These are phyloP conservation scores for Penicillium sp. DNA, from an alignment of 2,329 filamentous ascomycete species.

Conservation along the genomic window DNA sequence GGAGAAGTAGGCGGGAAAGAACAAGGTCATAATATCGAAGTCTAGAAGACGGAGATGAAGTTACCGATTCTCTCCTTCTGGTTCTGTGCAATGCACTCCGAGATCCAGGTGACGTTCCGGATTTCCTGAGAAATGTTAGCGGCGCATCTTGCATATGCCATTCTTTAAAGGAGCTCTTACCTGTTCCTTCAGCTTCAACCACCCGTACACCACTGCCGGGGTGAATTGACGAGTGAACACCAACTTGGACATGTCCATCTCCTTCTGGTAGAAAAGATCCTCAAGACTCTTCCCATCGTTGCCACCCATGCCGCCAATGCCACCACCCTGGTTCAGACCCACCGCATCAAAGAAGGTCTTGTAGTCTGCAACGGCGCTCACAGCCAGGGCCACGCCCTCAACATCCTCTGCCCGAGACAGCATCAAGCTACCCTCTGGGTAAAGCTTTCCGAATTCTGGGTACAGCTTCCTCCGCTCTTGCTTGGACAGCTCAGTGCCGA, in stretches of 20 bases:
- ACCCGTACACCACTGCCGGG: constrained; percentile 90
- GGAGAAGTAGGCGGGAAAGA: constrained; percentile 10
- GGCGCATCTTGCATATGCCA: neutral
- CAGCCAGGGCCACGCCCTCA: constrained; percentile 87
- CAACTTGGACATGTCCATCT: constrained; percentile 96
- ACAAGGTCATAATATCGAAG: constrained; percentile 11
- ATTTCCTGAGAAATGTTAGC: constrained; percentile 70
- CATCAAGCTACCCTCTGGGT: constrained; percentile 93
- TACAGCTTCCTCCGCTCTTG: constrained; percentile 94
- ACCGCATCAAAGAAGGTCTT: constrained; percentile 94
- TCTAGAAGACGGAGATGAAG: constrained; percentile 95
- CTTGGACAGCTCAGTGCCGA: constrained; percentile 94
- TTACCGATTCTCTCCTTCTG: constrained; percentile 99
- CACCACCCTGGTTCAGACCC: constrained; percentile 71
- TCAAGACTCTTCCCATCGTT: constrained; percentile 88
- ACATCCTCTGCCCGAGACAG: constrained; percentile 91
- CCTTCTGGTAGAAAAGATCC: constrained; percentile 98
- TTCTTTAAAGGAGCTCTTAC: constrained; percentile 52
- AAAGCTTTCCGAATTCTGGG: constrained; percentile 84
- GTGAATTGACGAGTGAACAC: constrained; percentile 97
- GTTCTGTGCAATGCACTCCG: constrained; percentile 98
- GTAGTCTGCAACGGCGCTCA: constrained; percentile 91
- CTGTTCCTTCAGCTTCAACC: constrained; percentile 97
- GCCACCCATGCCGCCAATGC: constrained; percentile 74
- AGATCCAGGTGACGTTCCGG: constrained; percentile 98